Conservation (phyloP, 345 rosid species). For the Moringa oleifera region DNA sequence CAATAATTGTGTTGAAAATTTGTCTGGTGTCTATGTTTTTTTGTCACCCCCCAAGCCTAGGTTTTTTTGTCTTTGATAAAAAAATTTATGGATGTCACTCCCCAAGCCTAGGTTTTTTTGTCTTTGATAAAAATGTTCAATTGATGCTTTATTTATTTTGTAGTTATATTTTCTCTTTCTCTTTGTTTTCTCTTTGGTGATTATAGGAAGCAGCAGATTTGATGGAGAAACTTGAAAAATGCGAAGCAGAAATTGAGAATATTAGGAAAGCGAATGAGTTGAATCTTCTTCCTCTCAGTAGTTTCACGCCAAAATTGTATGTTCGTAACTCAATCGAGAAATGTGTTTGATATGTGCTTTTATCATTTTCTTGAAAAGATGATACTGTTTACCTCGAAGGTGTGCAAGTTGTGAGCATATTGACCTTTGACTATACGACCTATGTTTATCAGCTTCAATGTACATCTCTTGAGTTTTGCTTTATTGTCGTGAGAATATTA, state of each 20-base stretch:
- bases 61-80: neutral
- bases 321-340: constrained; percentile 11
- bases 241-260: constrained; percentile 76
- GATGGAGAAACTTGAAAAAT: constrained; percentile 61
- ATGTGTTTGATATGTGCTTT: constrained; percentile 1
- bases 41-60: no score
- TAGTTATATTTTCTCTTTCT: neutral
- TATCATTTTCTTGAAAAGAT: neutral
- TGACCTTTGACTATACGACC: neutral
- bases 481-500: no score
- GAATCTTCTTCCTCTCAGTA: constrained; percentile 61
- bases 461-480: neutral
- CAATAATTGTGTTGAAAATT: no score
- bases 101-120: no score
- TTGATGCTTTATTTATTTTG: neutral
- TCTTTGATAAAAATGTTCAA: neutral
- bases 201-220: constrained; percentile 61
- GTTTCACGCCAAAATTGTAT: constrained; percentile 54
- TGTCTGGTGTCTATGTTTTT: no score
- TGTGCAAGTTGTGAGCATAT: neutral
- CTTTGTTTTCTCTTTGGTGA: constrained; percentile 13
- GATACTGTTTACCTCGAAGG: neutral
- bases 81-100: no score
- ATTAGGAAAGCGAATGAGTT: constrained; percentile 64
- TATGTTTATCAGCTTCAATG: neutral